Evolutionary conservation across 169 alveolate species (phyloP), one percentile per base, ranked within the genome.

Genomic region (Perkinsus marinus): DNA sequence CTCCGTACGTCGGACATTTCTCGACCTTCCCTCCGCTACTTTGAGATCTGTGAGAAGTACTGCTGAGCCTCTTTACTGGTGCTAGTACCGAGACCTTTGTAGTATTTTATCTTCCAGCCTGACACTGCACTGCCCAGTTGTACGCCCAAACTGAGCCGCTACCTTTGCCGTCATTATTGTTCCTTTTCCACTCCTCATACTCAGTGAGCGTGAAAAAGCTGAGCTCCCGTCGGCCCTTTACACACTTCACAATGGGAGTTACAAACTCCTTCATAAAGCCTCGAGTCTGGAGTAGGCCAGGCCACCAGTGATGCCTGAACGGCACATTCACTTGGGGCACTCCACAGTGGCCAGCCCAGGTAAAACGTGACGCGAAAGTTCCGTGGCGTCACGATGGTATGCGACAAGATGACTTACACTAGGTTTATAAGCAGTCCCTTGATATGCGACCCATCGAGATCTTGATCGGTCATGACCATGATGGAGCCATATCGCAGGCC

Each of bases 11-110:
- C 37, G 69, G 34, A 9, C 39, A 92, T 39, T 91, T 93, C 94
- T 37, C 95, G 95, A 93, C 98, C 98, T 39, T 95, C 46, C 46
- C 97, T 39, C 98, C 96, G 95, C 95, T 99, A 99, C 68, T 96
- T 93, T 36, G 96, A 96, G 13, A 99, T 96, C 93, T 98, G 97
- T n/a, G 97, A 94, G 95, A 99, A 99, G 94, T 99, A 99, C 94
- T 99, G 99, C 95, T 98, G 98, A 89, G 99, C 99, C 95, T 99
- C 99, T 93, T 97, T 96, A 91, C 98, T 98, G 19, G 99, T 98
- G 30, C 99, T 98, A 9, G 99, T 99, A 38, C 99, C 99, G 91
- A 99, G 96, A 91, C 99, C 99, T 98, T 99, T 99, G 99, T 99
- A 99, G 97, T 99, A 99, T 94, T 99, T 99, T 90, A 98, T 97